These are phyloP conservation scores for Mitragyna speciosa DNA, from an alignment of 257 asterid genomes.

Conservation along the genomic window DNA sequence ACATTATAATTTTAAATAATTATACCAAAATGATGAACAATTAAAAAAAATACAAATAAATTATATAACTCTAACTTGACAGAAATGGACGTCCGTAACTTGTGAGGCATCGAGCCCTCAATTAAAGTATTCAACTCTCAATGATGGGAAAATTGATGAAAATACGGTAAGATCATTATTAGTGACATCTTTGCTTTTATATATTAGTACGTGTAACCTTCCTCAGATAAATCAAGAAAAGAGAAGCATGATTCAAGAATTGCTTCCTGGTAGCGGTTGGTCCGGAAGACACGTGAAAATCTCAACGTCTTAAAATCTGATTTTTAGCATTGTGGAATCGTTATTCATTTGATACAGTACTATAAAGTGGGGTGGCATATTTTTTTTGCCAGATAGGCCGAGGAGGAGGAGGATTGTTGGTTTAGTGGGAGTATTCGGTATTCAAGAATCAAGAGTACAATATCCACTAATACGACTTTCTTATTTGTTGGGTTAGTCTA, in stretches of 20 bases:
- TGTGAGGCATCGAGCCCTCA: too few species aligned
- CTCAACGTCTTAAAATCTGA: background rate
- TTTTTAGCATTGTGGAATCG: background rate
- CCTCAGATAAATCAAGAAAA: background rate
- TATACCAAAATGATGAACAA: too few species aligned
- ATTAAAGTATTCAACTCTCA: background rate
- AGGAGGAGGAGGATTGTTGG: background rate
- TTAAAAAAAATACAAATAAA: too few species aligned
- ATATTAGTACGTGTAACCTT: background rate
- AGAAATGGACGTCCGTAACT: too few species aligned
- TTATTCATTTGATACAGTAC: background rate
- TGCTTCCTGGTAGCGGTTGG: background rate
- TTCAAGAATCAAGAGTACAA: background rate
- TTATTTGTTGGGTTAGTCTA: background rate
- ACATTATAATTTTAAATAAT: too few species aligned
- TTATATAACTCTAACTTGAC: too few species aligned
- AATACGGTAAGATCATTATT: too few species aligned
- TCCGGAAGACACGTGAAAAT: conserved; percentile 1
- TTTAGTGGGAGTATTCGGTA: background rate
- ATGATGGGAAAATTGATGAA: background rate
- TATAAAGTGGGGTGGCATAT: background rate
- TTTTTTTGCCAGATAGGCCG: too few species aligned
- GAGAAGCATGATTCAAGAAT: background rate
- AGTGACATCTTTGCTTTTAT: background rate
- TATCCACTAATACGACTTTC: background rate